Conservation (phyloP, 1,284 basidiomycete genomes). For the Pseudozyma thailandica region DNA sequence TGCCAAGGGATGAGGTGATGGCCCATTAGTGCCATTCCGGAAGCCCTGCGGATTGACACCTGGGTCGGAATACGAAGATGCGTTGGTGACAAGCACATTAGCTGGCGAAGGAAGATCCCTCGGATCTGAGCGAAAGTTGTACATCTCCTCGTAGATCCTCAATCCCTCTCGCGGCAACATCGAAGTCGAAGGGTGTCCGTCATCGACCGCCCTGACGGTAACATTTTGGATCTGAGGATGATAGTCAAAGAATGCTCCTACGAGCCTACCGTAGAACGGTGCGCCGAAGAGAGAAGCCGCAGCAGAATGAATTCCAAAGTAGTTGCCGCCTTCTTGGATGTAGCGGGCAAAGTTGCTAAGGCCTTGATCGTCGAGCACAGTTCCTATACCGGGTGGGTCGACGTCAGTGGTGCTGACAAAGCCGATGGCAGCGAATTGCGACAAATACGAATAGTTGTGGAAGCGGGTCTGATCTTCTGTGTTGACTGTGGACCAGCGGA, state of each 20-base stretch:
- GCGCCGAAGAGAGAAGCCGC: constrained; percentile 77
- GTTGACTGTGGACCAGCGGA: constrained; percentile 38
- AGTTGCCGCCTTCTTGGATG: constrained; percentile 78
- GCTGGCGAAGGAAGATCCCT: constrained; percentile 70
- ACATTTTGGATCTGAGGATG: constrained; percentile 76
- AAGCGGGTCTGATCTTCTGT: constrained; percentile 48
- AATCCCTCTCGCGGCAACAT: constrained; percentile 30
- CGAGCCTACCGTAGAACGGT: constrained; percentile 73
- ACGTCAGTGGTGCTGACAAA: constrained; percentile 80
- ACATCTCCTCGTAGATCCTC: constrained; percentile 70
- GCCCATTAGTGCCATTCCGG: constrained; percentile 76
- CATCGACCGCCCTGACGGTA: constrained; percentile 22
- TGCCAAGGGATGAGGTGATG: constrained; percentile 72
- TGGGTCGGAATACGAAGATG: constrained; percentile 38
- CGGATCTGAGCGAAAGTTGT: constrained; percentile 82
- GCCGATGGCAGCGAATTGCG: constrained; percentile 70
- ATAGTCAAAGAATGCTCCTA: constrained; percentile 79
- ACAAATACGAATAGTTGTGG: constrained; percentile 34
- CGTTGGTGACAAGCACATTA: constrained; percentile 53
- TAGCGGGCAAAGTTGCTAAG: constrained; percentile 76
- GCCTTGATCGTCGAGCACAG: constrained; percentile 75
- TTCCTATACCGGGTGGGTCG: constrained; percentile 38
- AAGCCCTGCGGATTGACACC: constrained; percentile 68
- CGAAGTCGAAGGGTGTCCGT: constrained; percentile 43
- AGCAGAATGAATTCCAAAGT: constrained; percentile 77